Base-by-base conservation (phyloP, 192 early-diverging fungal species). In the Backusella luteola region DNA sequence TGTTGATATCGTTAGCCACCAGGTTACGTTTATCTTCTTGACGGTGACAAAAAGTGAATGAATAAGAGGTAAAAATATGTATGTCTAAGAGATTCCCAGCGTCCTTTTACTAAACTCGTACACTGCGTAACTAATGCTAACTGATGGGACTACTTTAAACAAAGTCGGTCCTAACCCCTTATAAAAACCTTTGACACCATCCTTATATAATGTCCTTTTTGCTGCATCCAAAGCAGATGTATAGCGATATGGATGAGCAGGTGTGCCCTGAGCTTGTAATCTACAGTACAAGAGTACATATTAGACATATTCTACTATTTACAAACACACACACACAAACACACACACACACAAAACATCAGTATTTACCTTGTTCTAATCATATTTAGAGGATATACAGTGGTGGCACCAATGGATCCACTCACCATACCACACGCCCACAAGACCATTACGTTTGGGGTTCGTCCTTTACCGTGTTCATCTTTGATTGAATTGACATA, bases 251-350 rank as follows among this genome's bases (percentile, higher is more conserved):
- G 93, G 92, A 77, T 94, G 92, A 23, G 87, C 88, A 11, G 91
- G 87, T 4, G 92, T 94, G 17, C 92, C 92, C 79, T 94, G 93
- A 14, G 92, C 91, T 85, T 94, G 93, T 71, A 94, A 77, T 81
- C 92, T 92, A 75, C n/a, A 56, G 52, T 15, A 56, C 4, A 34
- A 42, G 17, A 73, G 7, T 56, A 38, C 2, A 53, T 26, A 21
- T 32, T 1, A 39, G 23, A 12, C 35, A 23, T 17, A 77, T 6
- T 41, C 35, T 46, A 29, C 1, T 26, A 69, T 69, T 17, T 52
- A 42, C 2, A 15, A 0, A 38, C 9, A 32, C 34, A 56, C 23
- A 59, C 17, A 19, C n/a, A n/a, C n/a, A n/a, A n/a, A n/a, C n/a
- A n/a, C n/a, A 15, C 0, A 38, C 9, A 32, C 34, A 56, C 23